Evolutionary conservation across 2,329 filamentous ascomycete species (phyloP).

Genomic region (Fusarium globosum): DNA sequence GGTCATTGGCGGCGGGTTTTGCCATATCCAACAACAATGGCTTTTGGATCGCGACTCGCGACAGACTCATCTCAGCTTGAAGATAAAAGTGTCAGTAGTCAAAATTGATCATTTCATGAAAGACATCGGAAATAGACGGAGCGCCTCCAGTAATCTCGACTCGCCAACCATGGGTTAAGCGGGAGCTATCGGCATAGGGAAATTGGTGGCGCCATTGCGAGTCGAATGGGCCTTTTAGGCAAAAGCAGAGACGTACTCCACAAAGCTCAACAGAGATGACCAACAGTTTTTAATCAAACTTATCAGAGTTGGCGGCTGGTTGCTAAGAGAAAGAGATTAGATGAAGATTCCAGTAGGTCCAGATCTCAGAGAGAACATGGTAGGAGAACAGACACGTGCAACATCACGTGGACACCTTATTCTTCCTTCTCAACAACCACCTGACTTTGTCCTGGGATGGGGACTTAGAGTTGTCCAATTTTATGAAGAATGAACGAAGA

Average conservation of each 20-base stretch:
- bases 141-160: conserved; percentile 1
- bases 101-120: background rate
- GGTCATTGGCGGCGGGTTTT: conserved; percentile 36
- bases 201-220: conserved; percentile 20
- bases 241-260: conserved; percentile 4
- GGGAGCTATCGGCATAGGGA: conserved; percentile 18
- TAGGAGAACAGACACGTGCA: conserved; percentile 3
- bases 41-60: conserved; percentile 7
- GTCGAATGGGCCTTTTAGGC: conserved; percentile 12
- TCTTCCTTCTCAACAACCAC: background rate
- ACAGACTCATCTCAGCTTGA: background rate
- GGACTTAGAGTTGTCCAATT: background rate
- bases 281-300: background rate
- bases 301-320: background rate
- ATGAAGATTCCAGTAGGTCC: background rate
- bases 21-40: conserved; percentile 7
- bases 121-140: conserved; percentile 39
- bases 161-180: conserved; percentile 5
- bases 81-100: background rate
- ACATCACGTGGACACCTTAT: conserved; percentile 2
- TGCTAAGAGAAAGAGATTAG: background rate
- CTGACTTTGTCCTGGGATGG: too few relatives aligned
- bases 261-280: background rate
- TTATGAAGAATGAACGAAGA: background rate
- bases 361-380: too few relatives aligned